Percentiles rank a stretch among this genome's conserved stretches.
phyloP scores from a whole-genome alignment of 176 grass and related monocot genomes.

The Rhynchospora tenuis region DNA sequence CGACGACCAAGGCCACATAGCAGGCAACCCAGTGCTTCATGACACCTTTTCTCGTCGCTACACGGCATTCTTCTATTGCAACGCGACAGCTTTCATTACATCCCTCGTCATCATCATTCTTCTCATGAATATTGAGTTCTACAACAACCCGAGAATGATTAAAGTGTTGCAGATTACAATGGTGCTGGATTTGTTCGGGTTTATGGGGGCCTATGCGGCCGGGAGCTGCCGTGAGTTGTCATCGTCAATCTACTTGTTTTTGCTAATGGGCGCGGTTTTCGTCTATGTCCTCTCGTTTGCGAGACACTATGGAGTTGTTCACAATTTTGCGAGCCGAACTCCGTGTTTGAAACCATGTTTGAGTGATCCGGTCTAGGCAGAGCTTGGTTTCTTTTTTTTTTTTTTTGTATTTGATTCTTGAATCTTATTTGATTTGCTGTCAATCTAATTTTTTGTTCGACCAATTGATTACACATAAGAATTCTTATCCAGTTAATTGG shows the following conservation, averaged over 20 bases:
- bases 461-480: too few species aligned
- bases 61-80: conserved; percentile 38
- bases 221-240: conserved; percentile 40
- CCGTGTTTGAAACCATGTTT: not conserved
- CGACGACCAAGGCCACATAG: not conserved
- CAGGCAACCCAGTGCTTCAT: conserved; percentile 22
- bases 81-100: conserved; percentile 22
- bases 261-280: conserved; percentile 38
- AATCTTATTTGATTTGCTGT: not conserved
- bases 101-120: conserved; percentile 29
- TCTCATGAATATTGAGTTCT: conserved; percentile 28
- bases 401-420: not conserved
- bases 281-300: conserved; percentile 27
- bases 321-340: not conserved
- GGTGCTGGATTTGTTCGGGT: conserved; percentile 44
- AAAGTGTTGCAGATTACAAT: conserved; percentile 39
- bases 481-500: too few species aligned
- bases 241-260: conserved; percentile 35
- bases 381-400: not conserved
- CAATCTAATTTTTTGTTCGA: too few species aligned
- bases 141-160: not conserved
- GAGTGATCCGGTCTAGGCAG: not conserved
- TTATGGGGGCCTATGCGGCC: conserved; percentile 50
- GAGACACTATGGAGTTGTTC: not conserved
- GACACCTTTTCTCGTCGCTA: conserved; percentile 24